phyloP scores from a whole-genome alignment of 1,284 basidiomycete genomes.

The Fomes fomentarius region DNA sequence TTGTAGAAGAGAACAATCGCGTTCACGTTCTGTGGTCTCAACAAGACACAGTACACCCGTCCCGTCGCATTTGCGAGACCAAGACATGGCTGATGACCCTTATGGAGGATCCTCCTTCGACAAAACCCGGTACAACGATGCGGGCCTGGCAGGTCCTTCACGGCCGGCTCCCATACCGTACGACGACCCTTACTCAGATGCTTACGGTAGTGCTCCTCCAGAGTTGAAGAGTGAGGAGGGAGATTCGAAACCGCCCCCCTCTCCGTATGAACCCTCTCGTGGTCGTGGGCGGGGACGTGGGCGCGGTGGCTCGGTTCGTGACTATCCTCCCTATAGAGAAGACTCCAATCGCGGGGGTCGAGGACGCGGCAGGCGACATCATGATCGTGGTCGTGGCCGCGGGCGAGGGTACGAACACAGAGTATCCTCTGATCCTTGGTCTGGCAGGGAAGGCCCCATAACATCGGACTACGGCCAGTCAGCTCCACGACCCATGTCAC shows the following conservation, averaged over 20 bases:
- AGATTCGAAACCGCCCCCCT: neutral
- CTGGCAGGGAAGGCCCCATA: slow-evolving; percentile 12
- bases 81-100: slow-evolving; percentile 50
- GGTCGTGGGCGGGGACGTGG: slow-evolving; percentile 31
- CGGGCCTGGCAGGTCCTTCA: slow-evolving; percentile 57
- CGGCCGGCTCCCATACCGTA: slow-evolving; percentile 71
- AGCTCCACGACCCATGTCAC: slow-evolving; percentile 40
- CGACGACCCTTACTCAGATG: slow-evolving; percentile 76
- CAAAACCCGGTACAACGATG: slow-evolving; percentile 62
- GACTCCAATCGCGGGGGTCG: slow-evolving; percentile 30
- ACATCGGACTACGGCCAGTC: slow-evolving; percentile 35
- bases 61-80: slow-evolving; percentile 54
- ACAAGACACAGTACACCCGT: slow-evolving; percentile 59
- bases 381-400: slow-evolving; percentile 40
- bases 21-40: slow-evolving; percentile 49
- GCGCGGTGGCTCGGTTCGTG: slow-evolving; percentile 27
- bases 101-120: slow-evolving; percentile 63
- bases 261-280: slow-evolving; percentile 17
- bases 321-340: slow-evolving; percentile 30
- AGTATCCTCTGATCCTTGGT: slow-evolving; percentile 11
- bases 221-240: neutral
- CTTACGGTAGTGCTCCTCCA: slow-evolving; percentile 30
- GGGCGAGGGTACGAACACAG: slow-evolving; percentile 29
- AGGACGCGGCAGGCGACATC: slow-evolving; percentile 30
- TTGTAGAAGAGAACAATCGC: slow-evolving; percentile 54